Conservation (phyloP, 352 stramenopile genomes). For the Thalassiosira sp. region DNA sequence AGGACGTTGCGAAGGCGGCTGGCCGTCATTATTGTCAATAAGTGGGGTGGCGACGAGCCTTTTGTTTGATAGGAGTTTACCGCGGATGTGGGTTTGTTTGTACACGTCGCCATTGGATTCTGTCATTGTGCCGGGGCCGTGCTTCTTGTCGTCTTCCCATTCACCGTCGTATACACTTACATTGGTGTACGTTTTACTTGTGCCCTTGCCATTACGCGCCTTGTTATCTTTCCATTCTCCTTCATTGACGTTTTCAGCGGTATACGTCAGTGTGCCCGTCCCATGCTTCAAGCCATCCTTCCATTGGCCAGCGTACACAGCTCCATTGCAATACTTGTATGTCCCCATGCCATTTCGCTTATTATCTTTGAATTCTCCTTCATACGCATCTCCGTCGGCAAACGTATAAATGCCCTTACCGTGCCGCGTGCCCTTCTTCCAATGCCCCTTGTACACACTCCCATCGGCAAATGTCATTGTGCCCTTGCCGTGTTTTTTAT, state of each 20-base stretch:
- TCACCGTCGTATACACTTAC: too few relatives aligned
- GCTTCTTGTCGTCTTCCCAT: too few relatives aligned
- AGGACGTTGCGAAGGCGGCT: too few relatives aligned
- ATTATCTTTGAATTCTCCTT: not conserved
- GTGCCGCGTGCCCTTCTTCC: too few relatives aligned
- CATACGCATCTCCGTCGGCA: not conserved
- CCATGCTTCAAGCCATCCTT: not conserved
- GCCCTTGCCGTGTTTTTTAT: too few relatives aligned
- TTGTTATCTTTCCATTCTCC: not conserved
- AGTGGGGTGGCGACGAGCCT: too few relatives aligned
- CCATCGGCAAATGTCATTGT: too few relatives aligned
- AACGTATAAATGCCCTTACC: not conserved
- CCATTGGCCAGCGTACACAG: not conserved
- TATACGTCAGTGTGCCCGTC: not conserved
- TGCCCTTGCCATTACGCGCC: not conserved
- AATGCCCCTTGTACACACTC: too few relatives aligned
- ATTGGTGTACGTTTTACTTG: not conserved
- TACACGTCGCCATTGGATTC: slow-evolving; percentile 21
- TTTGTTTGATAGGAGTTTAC: slow-evolving; percentile 55
- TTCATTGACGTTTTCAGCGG: not conserved
- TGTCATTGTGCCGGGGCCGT: too few relatives aligned
- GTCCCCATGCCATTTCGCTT: not conserved
- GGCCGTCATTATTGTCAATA: too few relatives aligned
- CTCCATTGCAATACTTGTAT: not conserved
- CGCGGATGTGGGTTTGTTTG: slow-evolving; percentile 32